phyloP scores from a whole-genome alignment of 2,329 filamentous ascomycete genomes.

The Ceratocystis variospora region DNA sequence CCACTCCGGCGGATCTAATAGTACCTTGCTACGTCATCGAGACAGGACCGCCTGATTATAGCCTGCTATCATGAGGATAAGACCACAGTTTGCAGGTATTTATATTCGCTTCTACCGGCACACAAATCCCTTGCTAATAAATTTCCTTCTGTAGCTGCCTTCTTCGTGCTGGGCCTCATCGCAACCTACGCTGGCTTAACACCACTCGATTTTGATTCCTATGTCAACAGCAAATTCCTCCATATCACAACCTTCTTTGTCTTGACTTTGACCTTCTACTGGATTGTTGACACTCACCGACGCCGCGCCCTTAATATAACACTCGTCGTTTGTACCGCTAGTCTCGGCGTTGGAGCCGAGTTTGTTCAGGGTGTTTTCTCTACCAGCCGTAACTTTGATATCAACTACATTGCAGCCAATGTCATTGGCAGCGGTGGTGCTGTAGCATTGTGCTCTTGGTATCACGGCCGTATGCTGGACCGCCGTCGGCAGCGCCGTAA shows the following conservation, averaged over 20 bases:
- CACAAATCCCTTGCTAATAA: background rate
- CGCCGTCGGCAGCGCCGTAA: constrained; percentile 60
- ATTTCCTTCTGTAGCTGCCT: constrained; percentile 40
- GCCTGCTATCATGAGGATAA: constrained; percentile 56
- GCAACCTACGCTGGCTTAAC: constrained; percentile 72
- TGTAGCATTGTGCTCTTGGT: constrained; percentile 68
- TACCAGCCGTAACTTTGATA: constrained; percentile 57
- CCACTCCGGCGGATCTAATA: background rate
- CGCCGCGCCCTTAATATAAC: constrained; percentile 76
- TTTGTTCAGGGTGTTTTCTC: constrained; percentile 62
- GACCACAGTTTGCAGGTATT: constrained; percentile 76
- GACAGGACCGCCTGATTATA: background rate
- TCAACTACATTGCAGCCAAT: constrained; percentile 80
- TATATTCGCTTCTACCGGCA: constrained; percentile 10
- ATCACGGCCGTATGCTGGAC: constrained; percentile 92
- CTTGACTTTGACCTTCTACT: constrained; percentile 83
- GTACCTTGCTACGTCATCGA: background rate
- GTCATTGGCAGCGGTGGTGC: constrained; percentile 61
- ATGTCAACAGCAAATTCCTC: constrained; percentile 78
- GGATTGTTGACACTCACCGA: constrained; percentile 84
- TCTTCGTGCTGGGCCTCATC: constrained; percentile 55
- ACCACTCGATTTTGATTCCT: constrained; percentile 38
- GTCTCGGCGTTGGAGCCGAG: constrained; percentile 59
- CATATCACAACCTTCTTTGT: constrained; percentile 83
- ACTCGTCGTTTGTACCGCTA: constrained; percentile 61